Evolutionary conservation across 805 yeast genomes (phyloP).

Genomic region (Scheffersomyces lignosus): DNA sequence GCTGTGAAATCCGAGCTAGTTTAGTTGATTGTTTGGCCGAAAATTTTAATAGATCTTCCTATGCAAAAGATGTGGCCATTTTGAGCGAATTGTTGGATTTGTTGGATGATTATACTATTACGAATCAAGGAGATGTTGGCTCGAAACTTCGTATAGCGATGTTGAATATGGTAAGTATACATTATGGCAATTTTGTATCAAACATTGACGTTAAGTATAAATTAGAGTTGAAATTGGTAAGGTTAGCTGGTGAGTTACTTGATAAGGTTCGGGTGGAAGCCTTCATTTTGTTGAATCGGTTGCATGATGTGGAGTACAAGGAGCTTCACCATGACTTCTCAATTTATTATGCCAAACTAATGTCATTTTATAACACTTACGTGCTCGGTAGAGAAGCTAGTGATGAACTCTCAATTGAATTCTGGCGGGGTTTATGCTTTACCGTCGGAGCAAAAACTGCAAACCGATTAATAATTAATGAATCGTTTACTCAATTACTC

Average conservation of each 20-base stretch:
- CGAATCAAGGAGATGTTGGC: slow-evolving; percentile 92
- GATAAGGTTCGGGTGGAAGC: slow-evolving; percentile 52
- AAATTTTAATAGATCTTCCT: slow-evolving; percentile 8
- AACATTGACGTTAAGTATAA: slow-evolving; percentile 3
- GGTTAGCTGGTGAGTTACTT: slow-evolving; percentile 65
- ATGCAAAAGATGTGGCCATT: slow-evolving; percentile 8
- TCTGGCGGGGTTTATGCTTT: slow-evolving; percentile 57
- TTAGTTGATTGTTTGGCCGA: slow-evolving; percentile 24
- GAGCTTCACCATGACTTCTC: not conserved
- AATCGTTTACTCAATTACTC: slow-evolving; percentile 36
- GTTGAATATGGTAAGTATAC: slow-evolving; percentile 36
- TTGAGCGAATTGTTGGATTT: slow-evolving; percentile 25
- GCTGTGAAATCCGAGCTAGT: slow-evolving; percentile 28
- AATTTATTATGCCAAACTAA: not conserved
- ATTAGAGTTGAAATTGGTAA: slow-evolving; percentile 40
- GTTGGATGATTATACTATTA: slow-evolving; percentile 74
- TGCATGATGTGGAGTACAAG: too few species aligned
- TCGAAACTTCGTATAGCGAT: slow-evolving; percentile 61
- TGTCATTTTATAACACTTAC: not conserved
- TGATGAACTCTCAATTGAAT: slow-evolving; percentile 25
- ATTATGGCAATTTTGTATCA: slow-evolving; percentile 11
- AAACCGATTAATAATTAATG: slow-evolving; percentile 42
- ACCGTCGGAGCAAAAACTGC: slow-evolving; percentile 60
- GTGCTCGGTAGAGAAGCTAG: too few species aligned
- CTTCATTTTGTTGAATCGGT: slow-evolving; percentile 24